Percentiles rank a stretch among this genome's conserved stretches.
Conservation (phyloP, 768 basidiomycete species). For the Multifurca ochricompacta region DNA sequence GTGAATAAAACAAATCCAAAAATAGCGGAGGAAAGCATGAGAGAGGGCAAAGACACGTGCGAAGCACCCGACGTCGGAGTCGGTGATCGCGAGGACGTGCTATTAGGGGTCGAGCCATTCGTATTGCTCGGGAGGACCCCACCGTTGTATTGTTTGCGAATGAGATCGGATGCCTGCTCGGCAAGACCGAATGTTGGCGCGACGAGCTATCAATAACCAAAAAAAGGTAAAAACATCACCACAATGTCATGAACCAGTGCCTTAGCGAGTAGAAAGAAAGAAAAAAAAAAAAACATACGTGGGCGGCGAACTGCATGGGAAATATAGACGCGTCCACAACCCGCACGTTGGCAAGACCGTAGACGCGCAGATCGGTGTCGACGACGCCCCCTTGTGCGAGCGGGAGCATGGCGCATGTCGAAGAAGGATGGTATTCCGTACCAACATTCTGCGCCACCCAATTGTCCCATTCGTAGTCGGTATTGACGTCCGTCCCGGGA, state of each 20-base stretch:
- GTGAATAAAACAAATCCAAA: neutral
- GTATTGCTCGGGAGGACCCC: conserved; percentile 20
- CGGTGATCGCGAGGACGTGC: neutral
- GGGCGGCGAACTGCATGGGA: conserved; percentile 45
- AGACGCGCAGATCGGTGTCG: conserved; percentile 45
- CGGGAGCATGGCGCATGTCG: conserved; percentile 53
- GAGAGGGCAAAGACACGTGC: neutral
- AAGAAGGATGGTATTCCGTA: conserved; percentile 56
- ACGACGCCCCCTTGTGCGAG: conserved; percentile 49
- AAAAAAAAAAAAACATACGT: conserved; percentile 25
- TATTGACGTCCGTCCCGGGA: conserved; percentile 43
- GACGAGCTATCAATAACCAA: conserved; percentile 6
- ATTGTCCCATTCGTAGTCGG: conserved; percentile 49
- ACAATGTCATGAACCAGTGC: too few relatives aligned
- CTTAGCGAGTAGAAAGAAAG: neutral
- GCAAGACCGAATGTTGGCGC: conserved; percentile 11
- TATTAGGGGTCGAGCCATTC: neutral
- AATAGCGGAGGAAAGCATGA: neutral
- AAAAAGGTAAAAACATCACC: neutral
- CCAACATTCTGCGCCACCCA: conserved; percentile 39
- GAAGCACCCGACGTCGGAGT: neutral
- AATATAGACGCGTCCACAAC: conserved; percentile 53
- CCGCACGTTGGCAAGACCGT: conserved; percentile 49
- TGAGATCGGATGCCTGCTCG: conserved; percentile 35
- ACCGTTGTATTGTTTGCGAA: conserved; percentile 31